Conservation (phyloP, 805 yeast genomes). For the Schwanniomyces pseudopolymorphus region DNA sequence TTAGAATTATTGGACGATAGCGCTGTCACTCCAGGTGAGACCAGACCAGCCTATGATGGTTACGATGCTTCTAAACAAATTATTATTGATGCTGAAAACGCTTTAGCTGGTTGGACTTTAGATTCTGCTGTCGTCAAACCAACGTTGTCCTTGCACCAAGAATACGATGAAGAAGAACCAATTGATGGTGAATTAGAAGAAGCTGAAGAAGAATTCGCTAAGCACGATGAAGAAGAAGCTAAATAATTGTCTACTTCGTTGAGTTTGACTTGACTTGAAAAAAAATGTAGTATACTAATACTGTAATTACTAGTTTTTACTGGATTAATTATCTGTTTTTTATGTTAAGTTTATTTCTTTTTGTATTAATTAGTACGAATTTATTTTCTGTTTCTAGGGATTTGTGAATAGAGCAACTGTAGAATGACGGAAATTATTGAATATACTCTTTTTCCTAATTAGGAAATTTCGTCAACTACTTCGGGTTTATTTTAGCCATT, state of each 20-base stretch:
- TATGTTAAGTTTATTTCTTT: conserved; percentile 1
- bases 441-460: not conserved
- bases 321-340: conserved; percentile 1
- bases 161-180: conserved; percentile 49
- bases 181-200: conserved; percentile 52
- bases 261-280: not conserved
- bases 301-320: conserved; percentile 3
- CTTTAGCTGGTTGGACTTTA: conserved; percentile 80
- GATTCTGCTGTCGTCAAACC: conserved; percentile 83
- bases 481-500: not conserved
- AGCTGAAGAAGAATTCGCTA: conserved; percentile 55
- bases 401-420: not conserved
- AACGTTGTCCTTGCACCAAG: conserved; percentile 67
- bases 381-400: not conserved
- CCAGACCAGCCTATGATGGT: conserved; percentile 86
- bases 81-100: conserved; percentile 81
- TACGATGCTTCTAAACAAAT: conserved; percentile 87
- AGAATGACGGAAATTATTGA: not conserved
- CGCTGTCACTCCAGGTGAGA: conserved; percentile 90
- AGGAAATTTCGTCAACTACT: not conserved
- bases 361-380: conserved; percentile 7
- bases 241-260: conserved; percentile 3
- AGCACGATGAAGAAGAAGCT: conserved; percentile 31
- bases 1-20: conserved; percentile 80
- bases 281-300: not conserved